phyloP scores from a whole-genome alignment of 176 grass and related monocot genomes.

The Neostapfia colusana region DNA sequence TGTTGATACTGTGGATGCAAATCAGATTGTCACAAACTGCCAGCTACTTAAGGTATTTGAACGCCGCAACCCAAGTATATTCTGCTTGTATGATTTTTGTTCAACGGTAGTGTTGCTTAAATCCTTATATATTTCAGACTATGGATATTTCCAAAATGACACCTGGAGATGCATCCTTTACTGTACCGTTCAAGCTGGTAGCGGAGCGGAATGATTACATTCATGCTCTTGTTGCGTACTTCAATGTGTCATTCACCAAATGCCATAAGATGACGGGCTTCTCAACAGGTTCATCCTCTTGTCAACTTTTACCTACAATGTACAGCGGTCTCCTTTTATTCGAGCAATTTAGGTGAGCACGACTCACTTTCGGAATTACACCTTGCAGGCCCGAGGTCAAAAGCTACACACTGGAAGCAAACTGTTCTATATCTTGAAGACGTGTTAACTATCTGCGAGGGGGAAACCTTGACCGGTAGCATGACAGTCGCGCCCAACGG shows the following conservation, averaged over 20 bases:
- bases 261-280: slow-evolving; percentile 93
- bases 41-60: slow-evolving; percentile 70
- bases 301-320: background rate
- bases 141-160: slow-evolving; percentile 98
- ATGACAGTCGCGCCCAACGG: slow-evolving; percentile 83
- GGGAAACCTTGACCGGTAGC: slow-evolving; percentile 64
- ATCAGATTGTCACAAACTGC: slow-evolving; percentile 93
- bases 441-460: slow-evolving; percentile 76
- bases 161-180: slow-evolving; percentile 80
- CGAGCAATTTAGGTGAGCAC: background rate
- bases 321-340: background rate
- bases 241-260: slow-evolving; percentile 90
- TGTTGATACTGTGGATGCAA: slow-evolving; percentile 82
- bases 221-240: slow-evolving; percentile 93
- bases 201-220: slow-evolving; percentile 91
- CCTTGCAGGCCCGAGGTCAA: slow-evolving; percentile 85
- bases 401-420: slow-evolving; percentile 96
- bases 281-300: slow-evolving; percentile 65
- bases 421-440: slow-evolving; percentile 95
- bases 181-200: slow-evolving; percentile 82
- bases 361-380: slow-evolving; percentile 5
- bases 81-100: slow-evolving; percentile 9
- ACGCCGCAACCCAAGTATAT: background rate
- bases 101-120: background rate
- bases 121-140: slow-evolving; percentile 51